A percentile compares a stretch with the other conserved stretches of the same genome.
phyloP scores from a whole-genome alignment of 1,284 basidiomycete species.

The Termitomyces sp. region DNA sequence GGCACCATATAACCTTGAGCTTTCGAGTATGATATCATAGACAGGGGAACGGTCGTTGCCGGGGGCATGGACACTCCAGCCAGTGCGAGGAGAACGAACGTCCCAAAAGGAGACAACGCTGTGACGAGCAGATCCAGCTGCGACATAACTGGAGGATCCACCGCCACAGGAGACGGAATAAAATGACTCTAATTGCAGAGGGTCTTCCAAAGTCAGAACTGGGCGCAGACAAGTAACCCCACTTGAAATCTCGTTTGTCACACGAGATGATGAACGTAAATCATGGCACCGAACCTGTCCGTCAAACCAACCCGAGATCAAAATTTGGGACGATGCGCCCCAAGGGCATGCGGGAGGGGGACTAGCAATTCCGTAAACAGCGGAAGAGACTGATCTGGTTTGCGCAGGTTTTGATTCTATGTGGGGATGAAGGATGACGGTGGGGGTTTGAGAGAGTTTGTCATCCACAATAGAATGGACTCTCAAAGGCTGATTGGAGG shows the following conservation, averaged over 20 bases:
- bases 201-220: slow-evolving; percentile 55
- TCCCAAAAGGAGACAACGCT: slow-evolving; percentile 76
- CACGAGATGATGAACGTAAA: slow-evolving; percentile 46
- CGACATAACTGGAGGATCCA: slow-evolving; percentile 56
- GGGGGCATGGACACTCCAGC: slow-evolving; percentile 74
- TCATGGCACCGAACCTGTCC: slow-evolving; percentile 67
- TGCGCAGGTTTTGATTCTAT: slow-evolving; percentile 16
- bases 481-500: slow-evolving; percentile 52
- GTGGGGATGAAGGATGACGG: slow-evolving; percentile 40
- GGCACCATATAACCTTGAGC: slow-evolving; percentile 67
- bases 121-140: slow-evolving; percentile 69
- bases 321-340: slow-evolving; percentile 62
- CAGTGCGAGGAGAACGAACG: slow-evolving; percentile 49
- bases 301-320: slow-evolving; percentile 80
- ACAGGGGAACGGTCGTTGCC: slow-evolving; percentile 72
- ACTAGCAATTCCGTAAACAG: slow-evolving; percentile 65
- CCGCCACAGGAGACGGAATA: slow-evolving; percentile 69
- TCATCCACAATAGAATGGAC: slow-evolving; percentile 50
- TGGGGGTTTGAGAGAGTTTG: slow-evolving; percentile 40
- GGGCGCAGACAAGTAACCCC: slow-evolving; percentile 40
- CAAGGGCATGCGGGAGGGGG: slow-evolving; percentile 56
- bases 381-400: slow-evolving; percentile 36
- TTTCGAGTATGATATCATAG: slow-evolving; percentile 65
- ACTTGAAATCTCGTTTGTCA: slow-evolving; percentile 11
- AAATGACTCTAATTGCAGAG: slow-evolving; percentile 65